Conservation (phyloP, 371 early-diverging fungal species). For the Blakeslea trispora region DNA sequence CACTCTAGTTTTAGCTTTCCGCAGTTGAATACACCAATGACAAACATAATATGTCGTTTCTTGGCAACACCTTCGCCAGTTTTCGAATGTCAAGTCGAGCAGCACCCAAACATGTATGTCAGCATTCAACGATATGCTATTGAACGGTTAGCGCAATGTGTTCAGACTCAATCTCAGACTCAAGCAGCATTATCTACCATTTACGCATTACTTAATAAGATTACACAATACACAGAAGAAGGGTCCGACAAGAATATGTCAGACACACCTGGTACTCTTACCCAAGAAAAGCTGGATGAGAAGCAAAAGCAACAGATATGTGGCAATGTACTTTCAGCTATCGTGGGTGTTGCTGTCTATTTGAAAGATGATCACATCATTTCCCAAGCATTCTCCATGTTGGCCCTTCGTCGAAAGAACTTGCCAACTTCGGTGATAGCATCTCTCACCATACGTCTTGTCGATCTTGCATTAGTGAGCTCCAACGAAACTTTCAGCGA, state of each 20-base stretch:
- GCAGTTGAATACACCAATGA: conserved; percentile 37
- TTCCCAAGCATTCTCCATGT: conserved; percentile 62
- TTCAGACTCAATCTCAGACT: conserved; percentile 26
- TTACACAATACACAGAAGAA: conserved; percentile 46
- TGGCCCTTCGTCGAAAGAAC: conserved; percentile 57
- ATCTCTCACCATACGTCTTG: conserved; percentile 56
- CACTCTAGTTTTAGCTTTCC: conserved; percentile 41
- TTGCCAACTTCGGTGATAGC: conserved; percentile 51
- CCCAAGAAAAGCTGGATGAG: conserved; percentile 37
- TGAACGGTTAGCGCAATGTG: conserved; percentile 58
- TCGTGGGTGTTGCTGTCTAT: conserved; percentile 64
- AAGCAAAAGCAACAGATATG: conserved; percentile 58
- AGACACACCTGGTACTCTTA: conserved; percentile 36
- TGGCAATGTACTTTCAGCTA: conserved; percentile 60
- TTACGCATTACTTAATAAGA: conserved; percentile 58
- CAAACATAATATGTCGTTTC: conserved; percentile 59
- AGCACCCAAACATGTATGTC: conserved; percentile 18
- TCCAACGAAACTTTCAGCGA: conserved; percentile 52
- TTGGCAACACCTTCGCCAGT: conserved; percentile 64
- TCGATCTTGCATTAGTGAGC: conserved; percentile 64
- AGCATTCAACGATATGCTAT: conserved; percentile 60
- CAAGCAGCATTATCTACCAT: conserved; percentile 59
- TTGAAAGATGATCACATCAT: conserved; percentile 65
- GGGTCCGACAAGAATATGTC: conserved; percentile 18
- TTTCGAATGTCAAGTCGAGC: conserved; percentile 47